Evolutionary conservation across 2,329 filamentous ascomycete species (phyloP).

Genomic region (Diaporthe nobilis): DNA sequence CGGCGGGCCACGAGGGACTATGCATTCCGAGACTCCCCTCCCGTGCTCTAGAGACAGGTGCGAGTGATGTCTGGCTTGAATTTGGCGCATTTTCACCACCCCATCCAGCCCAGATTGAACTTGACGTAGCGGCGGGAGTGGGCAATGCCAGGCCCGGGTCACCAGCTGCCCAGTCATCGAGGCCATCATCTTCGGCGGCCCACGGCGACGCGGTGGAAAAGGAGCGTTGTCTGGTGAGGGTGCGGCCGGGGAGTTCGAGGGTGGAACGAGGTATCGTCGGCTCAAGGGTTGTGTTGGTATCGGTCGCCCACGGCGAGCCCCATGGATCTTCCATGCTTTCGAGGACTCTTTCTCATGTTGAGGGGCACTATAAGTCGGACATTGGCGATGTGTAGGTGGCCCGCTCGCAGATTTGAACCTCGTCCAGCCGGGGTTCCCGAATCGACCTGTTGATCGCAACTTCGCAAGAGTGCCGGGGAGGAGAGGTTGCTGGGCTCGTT

Average conservation of each 20-base stretch:
- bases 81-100: slow-evolving; percentile 41
- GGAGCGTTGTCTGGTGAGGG: slow-evolving; percentile 49
- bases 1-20: slow-evolving; percentile 59
- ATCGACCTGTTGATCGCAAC: slow-evolving; percentile 24
- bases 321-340: slow-evolving; percentile 74
- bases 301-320: slow-evolving; percentile 71
- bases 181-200: slow-evolving; percentile 56
- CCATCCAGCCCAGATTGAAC: slow-evolving; percentile 52
- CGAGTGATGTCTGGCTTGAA: slow-evolving; percentile 47
- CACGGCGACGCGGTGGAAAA: slow-evolving; percentile 55
- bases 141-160: slow-evolving; percentile 47
- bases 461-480: neutral
- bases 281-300: slow-evolving; percentile 49
- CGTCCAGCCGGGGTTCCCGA: slow-evolving; percentile 11
- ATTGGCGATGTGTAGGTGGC: slow-evolving; percentile 39
- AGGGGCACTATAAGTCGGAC: slow-evolving; percentile 32
- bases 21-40: slow-evolving; percentile 52
- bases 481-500: neutral
- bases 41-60: slow-evolving; percentile 47
- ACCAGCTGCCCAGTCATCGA: slow-evolving; percentile 56
- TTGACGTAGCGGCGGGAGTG: slow-evolving; percentile 41
- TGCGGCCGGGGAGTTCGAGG: slow-evolving; percentile 50
- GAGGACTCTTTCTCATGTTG: slow-evolving; percentile 45
- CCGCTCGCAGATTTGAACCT: slow-evolving; percentile 27
- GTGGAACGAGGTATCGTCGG: slow-evolving; percentile 58